Base-by-base conservation (phyloP, 176 grass and related monocot species). In the Rhynchospora tenuis region DNA sequence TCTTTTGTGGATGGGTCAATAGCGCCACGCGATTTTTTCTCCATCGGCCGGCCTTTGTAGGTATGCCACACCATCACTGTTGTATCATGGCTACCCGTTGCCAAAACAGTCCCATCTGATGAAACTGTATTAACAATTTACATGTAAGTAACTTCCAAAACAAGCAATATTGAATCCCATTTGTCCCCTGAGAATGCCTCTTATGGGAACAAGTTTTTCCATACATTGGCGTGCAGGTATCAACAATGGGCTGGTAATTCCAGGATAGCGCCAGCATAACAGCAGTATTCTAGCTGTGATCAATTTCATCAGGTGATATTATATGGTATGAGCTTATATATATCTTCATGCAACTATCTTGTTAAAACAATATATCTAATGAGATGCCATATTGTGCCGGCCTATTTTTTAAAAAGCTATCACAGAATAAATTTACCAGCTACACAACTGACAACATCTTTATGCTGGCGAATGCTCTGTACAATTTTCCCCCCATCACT, bases 31-130 rank as follows among this genome's bases (percentile, higher is more conserved):
- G 74, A 75, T 94, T 80, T 94, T 68, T 80, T 97, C 33, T 97
- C 91, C 59, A 26, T 82, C 81, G 84, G 81, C 87, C 88, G 94
- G 75, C 92, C 90, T 84, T 89, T 91, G 85, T 91, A 93, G n/a
- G 91, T 85, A 88, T 95, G 92, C 95, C 95, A 98, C 56, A 98
- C 83, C 95, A 98, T 95, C 82, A 93, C 92, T 60, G 95, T 98
- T 80, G 95, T 98, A 81, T 98, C 95, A 90, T 98, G 90, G 84
- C 95, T 94, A 91, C 95, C 95, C 61, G 91, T 98, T 7, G 92
- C 95, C 86, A 95, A 77, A 33, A 98, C 89, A 38, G 83, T 95
- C 80, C 92, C 95, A 27, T 95, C 90, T 59, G 92, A 94, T 82
- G 95, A 98, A 87, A 91, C 92, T 98, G 92, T 69, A 94, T 50